Conservation (phyloP, 768 basidiomycete species). For the Boletus bicolor region DNA sequence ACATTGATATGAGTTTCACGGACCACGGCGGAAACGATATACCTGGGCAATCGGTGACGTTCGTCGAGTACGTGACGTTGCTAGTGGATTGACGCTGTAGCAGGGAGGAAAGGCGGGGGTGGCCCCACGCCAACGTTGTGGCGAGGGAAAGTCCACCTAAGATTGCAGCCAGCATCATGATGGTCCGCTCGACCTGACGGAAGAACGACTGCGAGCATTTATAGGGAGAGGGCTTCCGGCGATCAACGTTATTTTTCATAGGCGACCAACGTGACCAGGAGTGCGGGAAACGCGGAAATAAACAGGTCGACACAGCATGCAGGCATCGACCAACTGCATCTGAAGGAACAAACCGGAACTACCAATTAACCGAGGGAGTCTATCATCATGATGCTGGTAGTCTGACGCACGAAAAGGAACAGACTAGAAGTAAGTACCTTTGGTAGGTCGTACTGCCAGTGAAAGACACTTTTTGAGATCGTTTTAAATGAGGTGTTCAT, state of each 20-base stretch:
- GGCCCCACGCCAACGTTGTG: conserved; percentile 1
- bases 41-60: conserved; percentile 35
- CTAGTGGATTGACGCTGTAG: conserved; percentile 3
- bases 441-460: too few relatives aligned
- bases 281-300: conserved; percentile 1
- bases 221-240: not conserved
- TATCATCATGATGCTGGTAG: too few relatives aligned
- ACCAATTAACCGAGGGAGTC: too few relatives aligned
- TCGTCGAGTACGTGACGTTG: conserved; percentile 20
- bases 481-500: too few relatives aligned
- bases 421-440: too few relatives aligned
- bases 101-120: conserved; percentile 2
- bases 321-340: too few relatives aligned
- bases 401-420: too few relatives aligned
- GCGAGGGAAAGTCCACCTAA: conserved; percentile 7
- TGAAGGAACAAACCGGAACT: too few relatives aligned
- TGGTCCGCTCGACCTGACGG: not conserved
- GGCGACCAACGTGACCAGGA: not conserved
- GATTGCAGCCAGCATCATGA: conserved; percentile 2
- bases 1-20: not conserved
- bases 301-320: not conserved
- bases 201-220: conserved; percentile 1
- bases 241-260: not conserved
- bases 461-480: too few relatives aligned
- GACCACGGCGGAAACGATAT: not conserved